These are phyloP conservation scores for Diaporthe vexans DNA, from an alignment of 2,329 filamentous ascomycete genomes.

Conservation along the genomic window DNA sequence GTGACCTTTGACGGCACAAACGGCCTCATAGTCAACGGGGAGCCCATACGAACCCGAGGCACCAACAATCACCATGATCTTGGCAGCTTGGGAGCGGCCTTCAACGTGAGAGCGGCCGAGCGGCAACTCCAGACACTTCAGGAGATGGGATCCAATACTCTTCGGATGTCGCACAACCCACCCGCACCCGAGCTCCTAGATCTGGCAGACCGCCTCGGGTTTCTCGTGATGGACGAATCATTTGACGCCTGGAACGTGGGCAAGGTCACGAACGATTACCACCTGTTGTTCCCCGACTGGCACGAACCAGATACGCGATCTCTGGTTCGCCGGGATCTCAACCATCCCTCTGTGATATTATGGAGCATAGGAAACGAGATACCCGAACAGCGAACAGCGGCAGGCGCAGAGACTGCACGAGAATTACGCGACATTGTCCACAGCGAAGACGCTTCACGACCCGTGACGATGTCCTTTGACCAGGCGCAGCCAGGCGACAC, in stretches of 20 bases:
- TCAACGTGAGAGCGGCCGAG: slow-evolving; percentile 62
- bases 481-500: slow-evolving; percentile 55
- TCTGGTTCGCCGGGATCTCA: slow-evolving; percentile 67
- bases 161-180: slow-evolving; percentile 67
- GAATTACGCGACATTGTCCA: slow-evolving; percentile 58
- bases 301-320: slow-evolving; percentile 64
- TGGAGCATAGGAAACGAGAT: slow-evolving; percentile 71
- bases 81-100: slow-evolving; percentile 64
- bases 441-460: slow-evolving; percentile 63
- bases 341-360: slow-evolving; percentile 65
- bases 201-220: slow-evolving; percentile 62
- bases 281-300: slow-evolving; percentile 67
- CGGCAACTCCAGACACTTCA: slow-evolving; percentile 63
- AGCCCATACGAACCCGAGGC: slow-evolving; percentile 59
- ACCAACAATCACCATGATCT: slow-evolving; percentile 66
- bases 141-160: slow-evolving; percentile 63
- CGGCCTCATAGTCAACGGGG: slow-evolving; percentile 62
- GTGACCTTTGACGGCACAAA: slow-evolving; percentile 54
- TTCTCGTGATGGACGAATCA: slow-evolving; percentile 67
- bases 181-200: slow-evolving; percentile 64
- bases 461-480: slow-evolving; percentile 62
- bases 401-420: slow-evolving; percentile 50
- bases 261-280: slow-evolving; percentile 64
- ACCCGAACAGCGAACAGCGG: slow-evolving; percentile 57
- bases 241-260: slow-evolving; percentile 64